Base-by-base conservation (phyloP, 441 rosid species). In the Kokia cookei region DNA sequence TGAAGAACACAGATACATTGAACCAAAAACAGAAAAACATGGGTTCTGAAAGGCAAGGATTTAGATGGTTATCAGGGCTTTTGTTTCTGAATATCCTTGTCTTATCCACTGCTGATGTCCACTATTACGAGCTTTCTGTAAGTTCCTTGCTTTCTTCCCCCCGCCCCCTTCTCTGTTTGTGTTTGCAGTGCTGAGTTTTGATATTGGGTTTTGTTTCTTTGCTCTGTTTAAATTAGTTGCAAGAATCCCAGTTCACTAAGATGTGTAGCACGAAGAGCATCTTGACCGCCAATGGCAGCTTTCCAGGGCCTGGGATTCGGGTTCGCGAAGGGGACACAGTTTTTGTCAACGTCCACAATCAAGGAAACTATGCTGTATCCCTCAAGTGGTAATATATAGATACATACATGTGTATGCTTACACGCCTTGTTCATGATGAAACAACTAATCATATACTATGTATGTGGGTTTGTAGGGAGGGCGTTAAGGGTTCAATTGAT, bases 301-400 rank as follows among this genome's bases (percentile, higher is more conserved):
- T 75, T 43, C 82, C 82, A 40, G 82, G 82, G 17, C 82, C 82
- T 15, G 51, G 9, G 1, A 72, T 79, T 54, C 74, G 70, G 13
- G 79, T 63, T 26, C 65, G 26, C 4, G 72, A 66, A 68, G 82
- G 82, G 3, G 79, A 79, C 26, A 79, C 71, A 10, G 74, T 63
- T 0, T 72, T 58, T 8, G 74, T 79, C 15, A 75, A 72, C 66
- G 79, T 79, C 10, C 65, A 66, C 32, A 79, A 79, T 35, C 24
- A 62, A 32, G 78, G 75, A 55, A 58, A 2, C 53, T 47, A 65
- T 43, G 74, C 72, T 1, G 53, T 66, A 40, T 70, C 79, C 42
- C 67, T 79, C 22, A 51, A 43, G 7, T 71, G 62, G 79, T 72
- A 24, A 7, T 19, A 7, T 2, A n/a, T 51, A 5, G 22, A 19